Percentiles rank a stretch among this genome's conserved stretches.
phyloP scores from a whole-genome alignment of 805 yeast genomes.

The Yamadazyma kitorensis region DNA sequence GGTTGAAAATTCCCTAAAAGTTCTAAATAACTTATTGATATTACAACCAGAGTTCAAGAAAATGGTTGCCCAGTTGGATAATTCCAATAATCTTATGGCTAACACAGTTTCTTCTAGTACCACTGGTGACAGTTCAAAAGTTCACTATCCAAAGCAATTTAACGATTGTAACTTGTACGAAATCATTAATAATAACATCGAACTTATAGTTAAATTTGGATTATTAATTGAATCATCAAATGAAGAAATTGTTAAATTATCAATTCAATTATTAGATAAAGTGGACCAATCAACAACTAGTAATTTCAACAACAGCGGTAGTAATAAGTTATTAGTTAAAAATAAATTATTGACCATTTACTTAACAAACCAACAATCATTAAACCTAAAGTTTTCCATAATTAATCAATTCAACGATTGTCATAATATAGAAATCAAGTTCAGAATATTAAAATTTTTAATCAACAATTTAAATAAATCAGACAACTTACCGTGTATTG shows the following conservation, averaged over 20 bases:
- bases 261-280: conserved; percentile 52
- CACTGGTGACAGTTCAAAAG: too few relatives aligned
- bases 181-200: conserved; percentile 66
- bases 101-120: too few relatives aligned
- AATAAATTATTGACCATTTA: conserved; percentile 68
- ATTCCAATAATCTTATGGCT: too few relatives aligned
- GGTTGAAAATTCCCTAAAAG: conserved; percentile 21
- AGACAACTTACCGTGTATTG: conserved; percentile 46
- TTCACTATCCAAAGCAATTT: conserved; percentile 38
- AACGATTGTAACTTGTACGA: conserved; percentile 59
- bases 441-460: conserved; percentile 59
- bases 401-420: conserved; percentile 57
- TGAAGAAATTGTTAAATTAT: conserved; percentile 45
- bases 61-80: too few relatives aligned
- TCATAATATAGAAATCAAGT: conserved; percentile 47
- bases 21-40: conserved; percentile 36
- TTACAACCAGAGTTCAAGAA: conserved; percentile 47
- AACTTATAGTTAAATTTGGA: conserved; percentile 70
- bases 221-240: conserved; percentile 65
- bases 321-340: conserved; percentile 36
- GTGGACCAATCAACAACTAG: conserved; percentile 43
- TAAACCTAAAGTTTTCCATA: conserved; percentile 68
- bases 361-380: conserved; percentile 75
- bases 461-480: conserved; percentile 41
- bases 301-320: conserved; percentile 6